Percentiles rank a stretch among this genome's conserved stretches.
Evolutionary conservation across 2,329 filamentous ascomycete species (phyloP).

Genomic region (Chrysosporium keratinophilum): DNA sequence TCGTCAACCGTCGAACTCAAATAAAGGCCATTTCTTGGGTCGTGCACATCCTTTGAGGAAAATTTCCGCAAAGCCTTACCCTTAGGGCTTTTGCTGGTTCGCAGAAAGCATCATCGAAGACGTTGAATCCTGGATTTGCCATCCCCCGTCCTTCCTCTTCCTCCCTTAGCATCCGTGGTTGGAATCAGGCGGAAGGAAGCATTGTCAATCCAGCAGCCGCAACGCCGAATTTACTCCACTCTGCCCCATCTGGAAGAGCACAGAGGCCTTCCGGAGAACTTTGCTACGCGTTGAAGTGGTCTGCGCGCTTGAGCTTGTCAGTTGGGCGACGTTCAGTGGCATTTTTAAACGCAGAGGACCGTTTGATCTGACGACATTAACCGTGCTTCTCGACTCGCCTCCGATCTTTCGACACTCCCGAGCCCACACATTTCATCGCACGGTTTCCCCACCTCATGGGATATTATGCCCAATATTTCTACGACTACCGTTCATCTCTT

Average conservation of each 20-base stretch:
- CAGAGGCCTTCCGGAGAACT: constrained; percentile 3
- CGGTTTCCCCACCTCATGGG: constrained; percentile 21
- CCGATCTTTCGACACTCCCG: constrained; percentile 5
- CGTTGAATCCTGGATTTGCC: constrained; percentile 5
- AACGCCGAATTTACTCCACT: constrained; percentile 9
- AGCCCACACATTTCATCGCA: constrained; percentile 12
- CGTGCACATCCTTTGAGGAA: constrained; percentile 13
- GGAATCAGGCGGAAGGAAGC: constrained; percentile 7
- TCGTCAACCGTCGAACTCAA: constrained; percentile 16
- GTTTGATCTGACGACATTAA: constrained; percentile 7
- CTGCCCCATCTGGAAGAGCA: constrained; percentile 1
- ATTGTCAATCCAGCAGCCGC: constrained; percentile 3
- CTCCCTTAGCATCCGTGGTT: constrained; percentile 5
- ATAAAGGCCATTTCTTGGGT: constrained; percentile 14
- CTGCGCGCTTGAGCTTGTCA: constrained; percentile 10
- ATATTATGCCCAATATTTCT: constrained; percentile 15
- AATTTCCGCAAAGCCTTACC: constrained; percentile 6
- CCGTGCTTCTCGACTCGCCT: constrained; percentile 7
- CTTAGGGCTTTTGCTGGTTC: constrained; percentile 3
- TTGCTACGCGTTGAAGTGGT: neutral
- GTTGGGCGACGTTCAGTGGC: constrained; percentile 2
- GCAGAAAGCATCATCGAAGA: constrained; percentile 4
- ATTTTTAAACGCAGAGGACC: constrained; percentile 3
- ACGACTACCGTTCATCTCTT: neutral
- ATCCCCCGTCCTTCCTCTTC: constrained; percentile 4